Evolutionary conservation across 2,329 filamentous ascomycete species (phyloP).

Genomic region (Fusarium drepaniforme): DNA sequence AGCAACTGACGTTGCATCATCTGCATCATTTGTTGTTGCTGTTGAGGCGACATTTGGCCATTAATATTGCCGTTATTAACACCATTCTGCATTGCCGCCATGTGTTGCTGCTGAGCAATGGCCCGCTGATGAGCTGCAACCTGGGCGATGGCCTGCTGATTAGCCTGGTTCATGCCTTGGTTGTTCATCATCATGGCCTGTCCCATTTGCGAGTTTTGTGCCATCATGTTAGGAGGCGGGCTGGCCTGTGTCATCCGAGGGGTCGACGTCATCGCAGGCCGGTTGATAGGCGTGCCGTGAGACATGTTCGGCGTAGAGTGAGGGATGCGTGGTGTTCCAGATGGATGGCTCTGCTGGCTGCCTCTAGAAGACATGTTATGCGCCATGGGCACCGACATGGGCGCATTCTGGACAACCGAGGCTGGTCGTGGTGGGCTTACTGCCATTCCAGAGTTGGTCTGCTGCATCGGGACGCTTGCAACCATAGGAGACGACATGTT

Average conservation of each 20-base stretch:
- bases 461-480: constrained; percentile 72
- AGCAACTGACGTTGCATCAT: constrained; percentile 54
- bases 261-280: constrained; percentile 65
- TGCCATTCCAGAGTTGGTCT: constrained; percentile 75
- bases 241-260: constrained; percentile 74
- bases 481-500: constrained; percentile 76
- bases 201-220: constrained; percentile 67
- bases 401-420: constrained; percentile 72
- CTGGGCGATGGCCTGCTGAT: constrained; percentile 57
- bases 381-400: constrained; percentile 70
- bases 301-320: constrained; percentile 71
- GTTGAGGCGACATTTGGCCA: constrained; percentile 53
- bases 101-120: constrained; percentile 60
- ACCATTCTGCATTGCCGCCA: constrained; percentile 55
- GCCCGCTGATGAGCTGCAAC: constrained; percentile 62
- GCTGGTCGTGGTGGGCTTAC: constrained; percentile 75
- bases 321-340: constrained; percentile 73
- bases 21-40: constrained; percentile 54
- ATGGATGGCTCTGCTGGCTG: constrained; percentile 75
- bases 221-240: constrained; percentile 70
- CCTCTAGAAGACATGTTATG: constrained; percentile 73
- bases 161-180: constrained; percentile 55
- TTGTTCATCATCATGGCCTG: constrained; percentile 65
- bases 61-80: constrained; percentile 53
- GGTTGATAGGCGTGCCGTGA: constrained; percentile 69